Percentiles rank a stretch among this genome's conserved stretches.
phyloP scores from a whole-genome alignment of 2,329 filamentous ascomycete genomes.

The Passalora sequoiae region DNA sequence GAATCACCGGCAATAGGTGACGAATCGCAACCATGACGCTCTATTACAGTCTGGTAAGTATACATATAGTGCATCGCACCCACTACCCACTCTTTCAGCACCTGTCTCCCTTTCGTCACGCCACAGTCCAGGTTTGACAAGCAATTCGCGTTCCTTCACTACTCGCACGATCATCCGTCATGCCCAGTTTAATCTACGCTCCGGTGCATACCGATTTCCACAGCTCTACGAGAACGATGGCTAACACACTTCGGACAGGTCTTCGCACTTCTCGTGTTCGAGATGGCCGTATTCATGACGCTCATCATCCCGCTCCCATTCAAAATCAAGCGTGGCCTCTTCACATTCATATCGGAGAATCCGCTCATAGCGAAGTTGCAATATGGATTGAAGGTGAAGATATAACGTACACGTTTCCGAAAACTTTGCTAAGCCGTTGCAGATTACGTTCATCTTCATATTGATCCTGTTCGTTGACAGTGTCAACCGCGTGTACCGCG shows the following conservation, averaged over 20 bases:
- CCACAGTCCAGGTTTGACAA: too few relatives aligned
- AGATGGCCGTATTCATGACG: constrained; percentile 77
- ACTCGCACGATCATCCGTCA: constrained; percentile 14
- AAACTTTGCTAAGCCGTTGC: not conserved
- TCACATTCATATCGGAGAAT: constrained; percentile 93
- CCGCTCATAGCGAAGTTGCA: constrained; percentile 82
- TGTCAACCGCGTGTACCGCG: constrained; percentile 91
- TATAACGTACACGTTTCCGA: not conserved
- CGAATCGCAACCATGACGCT: constrained; percentile 57
- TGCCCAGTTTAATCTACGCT: constrained; percentile 36
- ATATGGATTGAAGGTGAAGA: constrained; percentile 80
- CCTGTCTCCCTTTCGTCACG: constrained; percentile 7
- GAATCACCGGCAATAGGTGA: constrained; percentile 13
- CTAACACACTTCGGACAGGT: constrained; percentile 52
- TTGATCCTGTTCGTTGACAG: constrained; percentile 96
- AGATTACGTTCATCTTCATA: constrained; percentile 98
- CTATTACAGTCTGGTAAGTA: constrained; percentile 62
- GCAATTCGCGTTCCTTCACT: too few relatives aligned
- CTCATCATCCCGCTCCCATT: constrained; percentile 86
- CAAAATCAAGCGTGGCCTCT: constrained; percentile 75
- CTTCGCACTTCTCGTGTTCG: constrained; percentile 73
- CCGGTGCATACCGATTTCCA: constrained; percentile 25
- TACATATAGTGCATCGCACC: constrained; percentile 8
- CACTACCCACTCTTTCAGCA: constrained; percentile 10
- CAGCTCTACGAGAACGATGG: constrained; percentile 2